A percentile compares a stretch with the other conserved stretches of the same genome.
Conservation (phyloP, 306 rosid species). For the Pyrus betulifolia region DNA sequence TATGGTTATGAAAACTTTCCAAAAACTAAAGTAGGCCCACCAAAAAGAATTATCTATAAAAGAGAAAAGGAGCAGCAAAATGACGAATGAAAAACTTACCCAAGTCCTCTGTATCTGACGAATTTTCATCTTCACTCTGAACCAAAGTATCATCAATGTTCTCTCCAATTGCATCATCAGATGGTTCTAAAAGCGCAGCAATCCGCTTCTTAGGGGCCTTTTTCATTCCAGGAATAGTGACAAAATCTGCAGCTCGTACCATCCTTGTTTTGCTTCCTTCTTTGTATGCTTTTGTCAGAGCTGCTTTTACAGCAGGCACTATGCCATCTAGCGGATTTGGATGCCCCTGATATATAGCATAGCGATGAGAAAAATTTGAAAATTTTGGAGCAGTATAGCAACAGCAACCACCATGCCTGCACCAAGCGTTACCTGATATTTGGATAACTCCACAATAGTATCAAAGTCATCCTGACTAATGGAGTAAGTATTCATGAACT, state of each 20-base stretch:
- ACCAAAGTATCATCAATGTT: slow-evolving; percentile 39
- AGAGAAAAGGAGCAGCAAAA: not conserved
- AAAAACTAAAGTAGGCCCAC: not conserved
- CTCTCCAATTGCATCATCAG: slow-evolving; percentile 51
- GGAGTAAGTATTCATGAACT: slow-evolving; percentile 78
- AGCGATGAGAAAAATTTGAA: not conserved
- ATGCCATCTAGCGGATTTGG: slow-evolving; percentile 78
- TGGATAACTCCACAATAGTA: slow-evolving; percentile 75
- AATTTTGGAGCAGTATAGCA: not conserved
- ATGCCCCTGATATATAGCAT: slow-evolving; percentile 49
- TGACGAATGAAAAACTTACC: slow-evolving; percentile 38
- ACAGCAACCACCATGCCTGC: not conserved
- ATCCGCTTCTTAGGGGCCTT: slow-evolving; percentile 81
- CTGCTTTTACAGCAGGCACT: slow-evolving; percentile 63
- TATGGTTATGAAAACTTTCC: not conserved
- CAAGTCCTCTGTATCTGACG: slow-evolving; percentile 57
- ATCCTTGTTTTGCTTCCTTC: slow-evolving; percentile 60
- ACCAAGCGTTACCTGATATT: slow-evolving; percentile 60
- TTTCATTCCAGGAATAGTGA: slow-evolving; percentile 63
- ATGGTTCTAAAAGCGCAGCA: slow-evolving; percentile 79
- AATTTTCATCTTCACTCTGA: slow-evolving; percentile 66
- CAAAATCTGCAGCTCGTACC: slow-evolving; percentile 66
- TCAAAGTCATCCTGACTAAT: slow-evolving; percentile 80
- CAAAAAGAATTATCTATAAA: not conserved
- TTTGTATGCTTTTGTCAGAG: slow-evolving; percentile 86